These are phyloP conservation scores for Corylus avellana DNA, from an alignment of 306 rosid species.

Conservation along the genomic window DNA sequence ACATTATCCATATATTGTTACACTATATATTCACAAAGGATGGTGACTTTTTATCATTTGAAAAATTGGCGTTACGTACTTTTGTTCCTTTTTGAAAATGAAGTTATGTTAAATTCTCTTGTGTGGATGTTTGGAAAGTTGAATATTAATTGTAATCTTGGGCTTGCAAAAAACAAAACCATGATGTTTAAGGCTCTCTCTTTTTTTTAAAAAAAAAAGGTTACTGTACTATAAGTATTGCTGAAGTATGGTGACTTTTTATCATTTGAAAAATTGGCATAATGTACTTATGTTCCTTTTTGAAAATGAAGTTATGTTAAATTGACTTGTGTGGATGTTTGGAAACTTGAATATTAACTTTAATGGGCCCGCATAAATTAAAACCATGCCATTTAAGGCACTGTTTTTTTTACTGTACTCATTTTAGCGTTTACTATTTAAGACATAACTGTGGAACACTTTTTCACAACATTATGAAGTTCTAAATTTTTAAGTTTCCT, in stretches of 20 bases:
- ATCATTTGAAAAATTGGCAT: background rate
- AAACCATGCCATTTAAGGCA: background rate
- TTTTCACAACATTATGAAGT: background rate
- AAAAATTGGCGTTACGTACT: background rate
- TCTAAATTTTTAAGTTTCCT: background rate
- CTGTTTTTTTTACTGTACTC: background rate
- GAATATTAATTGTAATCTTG: no score
- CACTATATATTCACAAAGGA: background rate
- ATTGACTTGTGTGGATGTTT: background rate
- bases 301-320: no score
- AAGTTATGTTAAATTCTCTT: background rate
- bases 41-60: background rate
- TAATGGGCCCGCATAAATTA: background rate
- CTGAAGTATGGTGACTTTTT: background rate
- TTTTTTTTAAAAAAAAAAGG: no score
- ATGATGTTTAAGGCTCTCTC: no score
- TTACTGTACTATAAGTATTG: no score
- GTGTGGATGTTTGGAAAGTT: background rate
- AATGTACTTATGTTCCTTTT: no score
- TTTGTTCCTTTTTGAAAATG: background rate
- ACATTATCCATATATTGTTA: background rate
- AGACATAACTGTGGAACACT: background rate
- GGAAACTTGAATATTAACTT: background rate
- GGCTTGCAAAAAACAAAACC: no score
- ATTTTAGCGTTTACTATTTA: background rate